phyloP scores from a whole-genome alignment of 257 asterid genomes.

The Salvia hispanica region DNA sequence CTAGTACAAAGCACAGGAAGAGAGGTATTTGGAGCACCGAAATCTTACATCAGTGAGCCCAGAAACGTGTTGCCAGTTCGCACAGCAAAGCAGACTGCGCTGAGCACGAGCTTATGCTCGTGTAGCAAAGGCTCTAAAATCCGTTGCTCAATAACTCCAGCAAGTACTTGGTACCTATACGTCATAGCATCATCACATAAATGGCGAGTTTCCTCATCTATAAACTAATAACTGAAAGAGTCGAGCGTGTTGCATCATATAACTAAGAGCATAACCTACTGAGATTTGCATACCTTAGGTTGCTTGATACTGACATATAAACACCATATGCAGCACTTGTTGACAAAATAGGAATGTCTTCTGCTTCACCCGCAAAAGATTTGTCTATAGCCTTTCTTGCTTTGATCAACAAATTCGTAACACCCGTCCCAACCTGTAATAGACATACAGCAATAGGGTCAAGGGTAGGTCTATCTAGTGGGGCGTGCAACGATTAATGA shows the following conservation, averaged over 20 bases:
- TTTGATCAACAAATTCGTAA: conserved; percentile 65
- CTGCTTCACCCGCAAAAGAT: conserved; percentile 82
- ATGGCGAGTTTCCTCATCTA: not conserved
- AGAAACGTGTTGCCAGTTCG: conserved; percentile 94
- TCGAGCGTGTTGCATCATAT: not conserved
- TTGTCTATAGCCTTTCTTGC: conserved; percentile 78
- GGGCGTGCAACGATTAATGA: not conserved
- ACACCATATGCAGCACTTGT: conserved; percentile 90
- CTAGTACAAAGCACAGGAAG: conserved; percentile 5
- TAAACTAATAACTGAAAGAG: not conserved
- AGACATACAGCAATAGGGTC: conserved; percentile 20
- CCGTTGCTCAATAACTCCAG: conserved; percentile 88
- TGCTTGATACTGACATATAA: conserved; percentile 93
- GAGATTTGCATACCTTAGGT: conserved; percentile 61
- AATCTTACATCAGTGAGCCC: conserved; percentile 83
- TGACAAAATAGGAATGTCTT: conserved; percentile 73
- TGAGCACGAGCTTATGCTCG: conserved; percentile 68
- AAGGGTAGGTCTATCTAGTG: too few relatives aligned
- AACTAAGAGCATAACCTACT: not conserved
- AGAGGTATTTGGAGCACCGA: not conserved
- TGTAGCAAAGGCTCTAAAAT: conserved; percentile 85
- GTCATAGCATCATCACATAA: conserved; percentile 14
- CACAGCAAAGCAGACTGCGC: conserved; percentile 81
- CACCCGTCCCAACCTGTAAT: conserved; percentile 85
- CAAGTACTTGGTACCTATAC: conserved; percentile 84